phyloP scores from a whole-genome alignment of 257 asterid species.

The Nyctanthes arbortristis region DNA sequence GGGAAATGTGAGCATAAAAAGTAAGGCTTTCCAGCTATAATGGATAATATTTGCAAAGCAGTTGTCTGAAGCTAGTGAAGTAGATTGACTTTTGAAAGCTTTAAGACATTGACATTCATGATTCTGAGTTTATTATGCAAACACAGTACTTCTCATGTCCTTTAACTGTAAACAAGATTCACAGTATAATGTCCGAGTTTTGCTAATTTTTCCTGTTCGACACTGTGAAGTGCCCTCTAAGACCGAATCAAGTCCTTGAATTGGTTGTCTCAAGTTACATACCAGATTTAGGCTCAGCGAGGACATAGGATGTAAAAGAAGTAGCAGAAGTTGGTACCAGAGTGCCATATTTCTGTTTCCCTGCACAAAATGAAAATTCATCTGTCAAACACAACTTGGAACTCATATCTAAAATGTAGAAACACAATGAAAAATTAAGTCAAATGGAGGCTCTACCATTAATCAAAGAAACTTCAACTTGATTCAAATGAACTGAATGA shows the following conservation, averaged over 20 bases:
- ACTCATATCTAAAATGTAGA: not conserved
- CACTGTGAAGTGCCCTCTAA: not conserved
- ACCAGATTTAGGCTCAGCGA: constrained; percentile 8
- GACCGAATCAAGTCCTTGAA: not conserved
- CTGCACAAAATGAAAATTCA: not conserved
- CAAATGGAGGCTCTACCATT: constrained; percentile 7
- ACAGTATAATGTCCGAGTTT: not conserved
- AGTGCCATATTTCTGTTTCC: constrained; percentile 6
- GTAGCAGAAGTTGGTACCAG: not conserved
- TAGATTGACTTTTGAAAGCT: not conserved
- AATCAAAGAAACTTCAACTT: constrained; percentile 21
- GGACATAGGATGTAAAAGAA: constrained; percentile 4
- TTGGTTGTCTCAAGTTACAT: not conserved
- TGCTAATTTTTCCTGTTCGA: not conserved
- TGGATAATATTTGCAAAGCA: not conserved
- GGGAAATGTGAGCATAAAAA: not conserved
- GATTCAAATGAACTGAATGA: constrained; percentile 1
- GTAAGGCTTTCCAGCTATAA: not conserved
- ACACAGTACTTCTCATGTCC: constrained; percentile 21
- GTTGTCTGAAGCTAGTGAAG: not conserved
- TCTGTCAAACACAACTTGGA: not conserved
- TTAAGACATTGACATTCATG: constrained; percentile 11
- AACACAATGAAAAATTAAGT: not conserved
- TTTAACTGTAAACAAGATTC: not conserved
- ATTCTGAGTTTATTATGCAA: constrained; percentile 8